Evolutionary conservation across 768 basidiomycete species (phyloP).

Genomic region (Hortiboletus campestris): DNA sequence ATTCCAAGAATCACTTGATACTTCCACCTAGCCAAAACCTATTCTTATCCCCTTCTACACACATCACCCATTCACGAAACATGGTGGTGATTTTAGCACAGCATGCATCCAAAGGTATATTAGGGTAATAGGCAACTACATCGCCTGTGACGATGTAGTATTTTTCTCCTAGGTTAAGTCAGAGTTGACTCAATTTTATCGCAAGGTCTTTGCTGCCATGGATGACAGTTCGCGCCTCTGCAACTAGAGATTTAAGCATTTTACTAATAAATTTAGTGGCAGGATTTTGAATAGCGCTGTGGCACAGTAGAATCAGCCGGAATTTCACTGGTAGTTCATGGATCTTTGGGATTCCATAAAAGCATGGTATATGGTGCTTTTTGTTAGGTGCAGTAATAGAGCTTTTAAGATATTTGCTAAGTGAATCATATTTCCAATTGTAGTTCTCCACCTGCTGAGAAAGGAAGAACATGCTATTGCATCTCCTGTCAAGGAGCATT

Average conservation of each 20-base stretch:
- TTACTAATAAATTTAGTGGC: not conserved
- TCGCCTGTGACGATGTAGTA: slow-evolving; percentile 1
- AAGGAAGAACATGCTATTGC: not conserved
- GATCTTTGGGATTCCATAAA: slow-evolving; percentile 13
- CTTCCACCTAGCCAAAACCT: too few relatives aligned
- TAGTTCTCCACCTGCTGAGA: not conserved
- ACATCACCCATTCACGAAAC: too few relatives aligned
- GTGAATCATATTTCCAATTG: not conserved
- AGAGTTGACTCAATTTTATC: slow-evolving; percentile 13
- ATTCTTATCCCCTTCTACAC: too few relatives aligned
- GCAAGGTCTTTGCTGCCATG: slow-evolving; percentile 7
- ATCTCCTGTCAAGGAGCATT: not conserved
- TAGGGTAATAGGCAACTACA: slow-evolving; percentile 2
- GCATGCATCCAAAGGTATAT: not conserved
- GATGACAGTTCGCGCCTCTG: not conserved
- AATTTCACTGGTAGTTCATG: slow-evolving; percentile 10
- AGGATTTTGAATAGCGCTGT: not conserved
- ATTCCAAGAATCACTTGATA: not conserved
- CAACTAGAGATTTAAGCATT: slow-evolving; percentile 9
- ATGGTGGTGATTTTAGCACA: not conserved
- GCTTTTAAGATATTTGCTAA: rapidly evolving
- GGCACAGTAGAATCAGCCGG: not conserved
- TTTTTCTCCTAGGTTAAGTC: rapidly evolving
- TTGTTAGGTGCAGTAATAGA: not conserved
- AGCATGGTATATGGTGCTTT: not conserved